Base-by-base conservation (phyloP, 129 eudicot species). In the Pulicaria dysenterica region DNA sequence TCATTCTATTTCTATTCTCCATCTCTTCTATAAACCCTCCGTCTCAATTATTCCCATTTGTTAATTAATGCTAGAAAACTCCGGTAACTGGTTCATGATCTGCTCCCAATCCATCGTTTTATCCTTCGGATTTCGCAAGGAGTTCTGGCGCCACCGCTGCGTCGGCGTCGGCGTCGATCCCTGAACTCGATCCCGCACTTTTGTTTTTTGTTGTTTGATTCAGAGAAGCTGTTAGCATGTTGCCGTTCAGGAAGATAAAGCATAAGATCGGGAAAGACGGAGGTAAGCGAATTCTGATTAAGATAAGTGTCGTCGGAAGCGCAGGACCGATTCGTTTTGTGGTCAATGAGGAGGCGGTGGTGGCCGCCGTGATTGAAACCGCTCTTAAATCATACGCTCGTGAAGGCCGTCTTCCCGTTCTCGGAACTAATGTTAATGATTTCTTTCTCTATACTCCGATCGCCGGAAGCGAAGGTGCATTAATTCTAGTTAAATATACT, bases 391-490 rank as follows among this genome's bases (percentile, higher is more conserved):
- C 66, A 49, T 78, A 70, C 14, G 72, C 82, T 50, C 82, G 82
- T 24, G 82, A 78, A 44, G 76, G 59, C 4, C 82, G 82, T 51
- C 77, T 78, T 53, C 82, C 82, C 0, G 77, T 78, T 36, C 77
- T 78, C 3, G 82, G 98, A 49, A 79, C 89, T 24, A 80, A 86
- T 61, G 76, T 85, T 59, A 73, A 63, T 17, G 79, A 83, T 34
- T 92, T 92, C 75, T 70, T 89, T 46, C 90, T 92, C 14, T 89
- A 92, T 44, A 86, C 89, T 69, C 96, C 98, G 2, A 38, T 60
- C 68, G 70, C 77, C 15, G 89, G 86, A 13, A 79, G 83, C 17
- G 95, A 89, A 85, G 97, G 97, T 91, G 84, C 16, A 19, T 53
- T 41, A 5, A 3, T 47, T 11, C 48, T 4, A 4, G 17, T 3